Evolutionary conservation across 495 filamentous ascomycete species (phyloP).

Genomic region (Aspergillus conjunctus): DNA sequence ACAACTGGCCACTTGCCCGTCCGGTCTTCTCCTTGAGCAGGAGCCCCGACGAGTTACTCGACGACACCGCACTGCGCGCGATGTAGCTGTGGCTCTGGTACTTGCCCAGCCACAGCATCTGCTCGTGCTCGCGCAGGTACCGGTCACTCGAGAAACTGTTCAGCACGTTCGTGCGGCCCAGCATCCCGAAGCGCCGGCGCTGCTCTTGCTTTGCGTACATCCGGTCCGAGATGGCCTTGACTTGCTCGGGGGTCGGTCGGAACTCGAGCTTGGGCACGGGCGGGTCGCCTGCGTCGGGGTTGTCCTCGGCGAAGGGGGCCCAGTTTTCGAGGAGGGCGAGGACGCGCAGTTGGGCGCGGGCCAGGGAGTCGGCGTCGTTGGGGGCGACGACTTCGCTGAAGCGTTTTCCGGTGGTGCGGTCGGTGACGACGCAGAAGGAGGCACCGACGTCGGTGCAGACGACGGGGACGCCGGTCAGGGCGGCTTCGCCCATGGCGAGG

Average conservation of each 20-base stretch:
- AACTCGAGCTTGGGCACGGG: slow-evolving; percentile 48
- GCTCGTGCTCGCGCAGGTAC: slow-evolving; percentile 66
- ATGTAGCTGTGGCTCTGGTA: slow-evolving; percentile 27
- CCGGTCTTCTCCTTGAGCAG: slow-evolving; percentile 12
- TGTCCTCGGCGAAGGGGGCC: slow-evolving; percentile 53
- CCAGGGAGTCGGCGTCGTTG: slow-evolving; percentile 58
- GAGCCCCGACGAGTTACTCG: slow-evolving; percentile 4
- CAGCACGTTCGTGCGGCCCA: slow-evolving; percentile 56
- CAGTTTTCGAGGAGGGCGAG: slow-evolving; percentile 61
- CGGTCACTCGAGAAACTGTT: slow-evolving; percentile 59
- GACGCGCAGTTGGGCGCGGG: slow-evolving; percentile 60
- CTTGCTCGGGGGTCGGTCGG: slow-evolving; percentile 50
- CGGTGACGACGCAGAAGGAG: slow-evolving; percentile 60
- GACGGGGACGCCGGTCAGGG: slow-evolving; percentile 61
- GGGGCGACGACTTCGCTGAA: slow-evolving; percentile 64
- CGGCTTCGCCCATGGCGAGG: slow-evolving; percentile 64
- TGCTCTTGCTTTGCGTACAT: slow-evolving; percentile 63
- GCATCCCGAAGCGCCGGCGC: slow-evolving; percentile 60
- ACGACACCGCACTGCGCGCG: slow-evolving; percentile 14
- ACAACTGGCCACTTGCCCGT: slow-evolving; percentile 3
- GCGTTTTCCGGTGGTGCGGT: slow-evolving; percentile 53
- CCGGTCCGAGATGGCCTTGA: slow-evolving; percentile 51
- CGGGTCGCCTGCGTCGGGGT: no score
- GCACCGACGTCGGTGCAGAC: slow-evolving; percentile 68
- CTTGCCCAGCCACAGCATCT: slow-evolving; percentile 67